Evolutionary conservation across 441 rosid species (phyloP).

Genomic region (Aleurites moluccanus): DNA sequence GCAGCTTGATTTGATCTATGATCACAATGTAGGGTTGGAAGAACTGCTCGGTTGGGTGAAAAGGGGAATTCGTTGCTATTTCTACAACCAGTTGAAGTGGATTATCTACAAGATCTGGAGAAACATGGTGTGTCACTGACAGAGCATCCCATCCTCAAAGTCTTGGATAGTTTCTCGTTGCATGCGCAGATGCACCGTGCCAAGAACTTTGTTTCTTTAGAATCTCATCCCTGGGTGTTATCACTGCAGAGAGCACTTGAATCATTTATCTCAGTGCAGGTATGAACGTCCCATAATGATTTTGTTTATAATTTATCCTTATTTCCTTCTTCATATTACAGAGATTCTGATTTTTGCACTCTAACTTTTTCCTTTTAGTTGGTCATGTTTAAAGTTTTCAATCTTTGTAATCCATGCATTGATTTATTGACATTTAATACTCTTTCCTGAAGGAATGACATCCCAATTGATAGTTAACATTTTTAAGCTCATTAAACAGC

Average conservation of each 20-base stretch:
- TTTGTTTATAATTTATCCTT: not conserved
- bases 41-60: slow-evolving; percentile 96
- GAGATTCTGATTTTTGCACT: not conserved
- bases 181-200: slow-evolving; percentile 42
- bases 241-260: slow-evolving; percentile 77
- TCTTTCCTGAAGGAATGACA: not conserved
- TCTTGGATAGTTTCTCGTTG: slow-evolving; percentile 64
- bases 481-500: not conserved
- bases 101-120: slow-evolving; percentile 73
- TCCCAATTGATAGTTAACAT: not conserved
- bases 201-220: slow-evolving; percentile 57
- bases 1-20: slow-evolving; percentile 22
- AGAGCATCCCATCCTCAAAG: slow-evolving; percentile 77
- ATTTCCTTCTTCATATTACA: not conserved
- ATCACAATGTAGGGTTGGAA: slow-evolving; percentile 74
- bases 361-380: not conserved
- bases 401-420: not conserved
- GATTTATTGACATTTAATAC: not conserved
- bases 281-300: slow-evolving; percentile 20
- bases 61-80: slow-evolving; percentile 83
- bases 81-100: slow-evolving; percentile 84
- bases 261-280: slow-evolving; percentile 55
- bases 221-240: slow-evolving; percentile 79
- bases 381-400: not conserved
- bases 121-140: slow-evolving; percentile 77